Conservation (phyloP, 306 rosid genomes). For the Hippophae rhamnoides region DNA sequence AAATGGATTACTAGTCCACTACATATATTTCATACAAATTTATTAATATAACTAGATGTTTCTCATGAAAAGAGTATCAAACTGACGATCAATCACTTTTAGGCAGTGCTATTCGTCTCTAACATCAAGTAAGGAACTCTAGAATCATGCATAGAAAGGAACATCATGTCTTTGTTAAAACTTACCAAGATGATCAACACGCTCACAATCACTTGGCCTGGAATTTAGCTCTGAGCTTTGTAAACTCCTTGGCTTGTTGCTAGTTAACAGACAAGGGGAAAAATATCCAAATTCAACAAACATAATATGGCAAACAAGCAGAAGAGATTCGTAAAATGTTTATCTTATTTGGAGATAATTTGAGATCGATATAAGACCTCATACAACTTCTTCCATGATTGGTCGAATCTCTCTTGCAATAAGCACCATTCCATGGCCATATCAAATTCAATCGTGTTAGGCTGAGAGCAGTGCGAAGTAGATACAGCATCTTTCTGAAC, state of each 20-base stretch:
- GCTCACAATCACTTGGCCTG: conserved; percentile 33
- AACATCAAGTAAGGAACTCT: too few relatives aligned
- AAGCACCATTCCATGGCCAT: conserved; percentile 52
- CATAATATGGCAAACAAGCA: conserved; percentile 10
- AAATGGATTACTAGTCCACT: too few relatives aligned
- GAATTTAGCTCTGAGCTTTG: conserved; percentile 42
- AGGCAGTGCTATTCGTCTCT: too few relatives aligned
- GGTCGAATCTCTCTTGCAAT: conserved; percentile 39
- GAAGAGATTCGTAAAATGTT: conserved; percentile 5
- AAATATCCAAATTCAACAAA: background rate
- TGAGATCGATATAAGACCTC: conserved; percentile 31
- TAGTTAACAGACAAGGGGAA: conserved; percentile 13
- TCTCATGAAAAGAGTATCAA: too few relatives aligned
- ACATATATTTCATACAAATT: too few relatives aligned
- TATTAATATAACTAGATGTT: too few relatives aligned
- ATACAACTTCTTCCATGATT: conserved; percentile 38
- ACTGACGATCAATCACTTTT: too few relatives aligned
- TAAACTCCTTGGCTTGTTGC: conserved; percentile 61
- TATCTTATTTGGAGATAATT: background rate
- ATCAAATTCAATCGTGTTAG: conserved; percentile 40
- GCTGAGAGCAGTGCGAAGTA: conserved; percentile 51
- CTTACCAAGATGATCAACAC: conserved; percentile 23
- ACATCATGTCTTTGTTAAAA: background rate
- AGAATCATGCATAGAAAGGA: background rate
- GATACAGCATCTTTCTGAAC: conserved; percentile 47